Base-by-base conservation (phyloP, 257 asterid species). In the Solanum piurae region DNA sequence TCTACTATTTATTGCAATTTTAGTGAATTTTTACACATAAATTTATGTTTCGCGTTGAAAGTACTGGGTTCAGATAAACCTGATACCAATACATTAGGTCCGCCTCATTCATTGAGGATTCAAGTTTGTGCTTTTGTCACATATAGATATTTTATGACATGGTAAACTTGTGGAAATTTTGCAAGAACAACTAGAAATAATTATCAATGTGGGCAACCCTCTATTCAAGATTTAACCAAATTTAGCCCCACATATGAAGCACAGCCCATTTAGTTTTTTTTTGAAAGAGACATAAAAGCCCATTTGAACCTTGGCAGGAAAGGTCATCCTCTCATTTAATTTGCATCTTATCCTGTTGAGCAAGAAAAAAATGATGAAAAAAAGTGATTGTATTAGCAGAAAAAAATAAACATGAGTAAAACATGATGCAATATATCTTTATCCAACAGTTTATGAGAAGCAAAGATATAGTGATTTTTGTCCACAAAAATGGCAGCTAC, bases 401-500 rank as follows among this genome's bases (percentile, higher is more conserved):
- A 36, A 36, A 72, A 36, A 73, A 36, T 74, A 36, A 74, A 9
- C 37, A 77, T 37, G 40, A 37, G 40, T n/a, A 37, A 37, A 37
- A 37, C 40, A 37, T 37, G 40, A 37, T 37, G 38, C 38, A 37
- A 6, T 37, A 37, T 37, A 37, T 37, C 38, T 37, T 37, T 37
- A 37, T 37, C 38, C 38, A 37, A 37, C 38, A 37, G 38, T 7
- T 37, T 37, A 44, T 62, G 62, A 49, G 75, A n/a, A 87, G 74
- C 21, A 76, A 40, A 23, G 1, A 75, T 5, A 21, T 11, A 75
- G 1, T 74, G 31, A 36, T 74, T 38, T 5, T 12, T 76, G 58
- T 77, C 37, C 34, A 49, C 64, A 90, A 87, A 72, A 21, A 95
- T 95, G 98, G 94, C 96, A 38, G 83, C 91, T 91, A 89, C 96